Base-by-base conservation (phyloP, 1,284 basidiomycete species). In the Peniophora sp. region DNA sequence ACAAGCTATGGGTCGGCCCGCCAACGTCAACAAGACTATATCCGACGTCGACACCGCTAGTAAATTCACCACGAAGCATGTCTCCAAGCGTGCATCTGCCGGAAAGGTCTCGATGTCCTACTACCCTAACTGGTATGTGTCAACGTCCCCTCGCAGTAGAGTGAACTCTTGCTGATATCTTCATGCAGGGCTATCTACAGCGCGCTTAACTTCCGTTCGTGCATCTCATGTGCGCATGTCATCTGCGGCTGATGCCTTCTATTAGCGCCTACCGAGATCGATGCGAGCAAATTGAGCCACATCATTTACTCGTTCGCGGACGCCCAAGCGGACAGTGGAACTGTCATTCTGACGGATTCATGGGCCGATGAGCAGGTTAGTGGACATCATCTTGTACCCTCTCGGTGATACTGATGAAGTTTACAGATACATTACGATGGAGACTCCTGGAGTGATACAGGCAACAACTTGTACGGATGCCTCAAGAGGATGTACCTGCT, bases 291-390 rank as follows among this genome's bases (percentile, higher is more conserved):
- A 65, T 77, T 80, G 68, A 78, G 78, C 54, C 91, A 94, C 61
- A 80, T 97, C 60, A 71, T 94, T 20, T 96, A 96, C 62, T 69
- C 83, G 2, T 97, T 97, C 61, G 92, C 88, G 47, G 91, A 95
- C 64, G 77, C 88, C 48, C 78, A 83, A 52, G 66, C 81, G 18
- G 72, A 76, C 23, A 80, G 81, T 1, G 91, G 90, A 1, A 70
- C 68, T 32, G 84, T 90, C 54, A 66, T 63, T 27, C 73, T 96
- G 34, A 90, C 88, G 1, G 92, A 96, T 62, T 65, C 75, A 1
- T 95, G 87, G 71, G 85, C 91, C 2, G 92, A 95, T 63, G 79
- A 88, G 60, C 75, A 90, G 74, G 86, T 86, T 47, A 43, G n/a
- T 34, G 36, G 24, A 32, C 35, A 50, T 2, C n/a, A 12, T 32